These are phyloP conservation scores for Ophiocordyceps robertsii DNA, from an alignment of 2,329 filamentous ascomycete species.

Conservation along the genomic window DNA sequence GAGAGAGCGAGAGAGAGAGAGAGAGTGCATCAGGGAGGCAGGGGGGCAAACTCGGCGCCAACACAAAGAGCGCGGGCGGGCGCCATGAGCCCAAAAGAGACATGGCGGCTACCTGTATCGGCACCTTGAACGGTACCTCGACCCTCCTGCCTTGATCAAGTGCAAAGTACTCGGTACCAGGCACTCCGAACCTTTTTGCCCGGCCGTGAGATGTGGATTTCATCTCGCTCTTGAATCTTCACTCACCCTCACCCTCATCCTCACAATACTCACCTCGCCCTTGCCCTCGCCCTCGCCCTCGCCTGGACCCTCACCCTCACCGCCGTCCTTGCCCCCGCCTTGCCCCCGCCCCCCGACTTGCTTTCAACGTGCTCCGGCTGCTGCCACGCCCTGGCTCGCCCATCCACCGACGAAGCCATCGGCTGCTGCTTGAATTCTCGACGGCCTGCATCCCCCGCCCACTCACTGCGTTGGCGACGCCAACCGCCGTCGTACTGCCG, in stretches of 20 bases:
- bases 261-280: neutral
- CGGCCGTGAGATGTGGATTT: conserved; percentile 8
- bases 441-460: conserved; percentile 2
- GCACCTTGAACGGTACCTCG: neutral
- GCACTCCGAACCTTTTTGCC: neutral
- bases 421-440: neutral
- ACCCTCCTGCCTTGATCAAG: neutral
- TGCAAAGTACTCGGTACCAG: neutral
- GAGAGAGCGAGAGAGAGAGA: too few species aligned
- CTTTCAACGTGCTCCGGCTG: neutral
- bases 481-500: conserved; percentile 14
- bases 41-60: too few species aligned
- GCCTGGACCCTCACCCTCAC: too few species aligned
- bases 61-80: neutral
- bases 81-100: neutral
- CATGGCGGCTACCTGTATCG: neutral
- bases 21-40: too few species aligned
- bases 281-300: neutral
- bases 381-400: conserved; percentile 1
- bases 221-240: conserved; percentile 14
- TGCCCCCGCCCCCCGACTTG: neutral
- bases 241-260: conserved; percentile 7
- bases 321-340: neutral
- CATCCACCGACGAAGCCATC: conserved; percentile 1
- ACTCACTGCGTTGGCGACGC: conserved; percentile 3